Base-by-base conservation (phyloP, 2,329 filamentous ascomycete species). In the Phaeosphaeria sp. region DNA sequence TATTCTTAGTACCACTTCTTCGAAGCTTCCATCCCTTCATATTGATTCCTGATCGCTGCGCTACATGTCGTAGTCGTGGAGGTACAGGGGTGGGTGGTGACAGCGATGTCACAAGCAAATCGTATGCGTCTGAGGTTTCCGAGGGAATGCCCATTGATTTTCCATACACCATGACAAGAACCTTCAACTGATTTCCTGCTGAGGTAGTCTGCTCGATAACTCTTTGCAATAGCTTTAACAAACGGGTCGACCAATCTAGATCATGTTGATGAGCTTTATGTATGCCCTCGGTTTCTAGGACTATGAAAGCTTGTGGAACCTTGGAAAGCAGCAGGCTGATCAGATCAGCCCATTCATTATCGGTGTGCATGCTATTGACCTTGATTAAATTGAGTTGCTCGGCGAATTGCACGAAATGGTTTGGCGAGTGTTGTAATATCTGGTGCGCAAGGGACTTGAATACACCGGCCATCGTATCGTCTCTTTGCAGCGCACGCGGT, bases 281-380 rank as follows among this genome's bases (percentile, higher is more conserved):
- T 23, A 58, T 2, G 23, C 53, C 48, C 20, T 54, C 30, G 18
- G 51, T 55, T 30, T 55, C 51, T 33, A 63, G 36, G 1, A 60
- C 52, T 15, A 63, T 25, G 23, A 60, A 63, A 3, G 47, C 54
- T 7, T 50, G 18, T 3, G 57, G 54, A 17, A 60, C 13, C 18
- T 53, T 63, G 15, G 52, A 22, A 25, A 60, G 50, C 5, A 63
- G 57, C 1, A 59, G 52, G 6, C 43, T 52, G 2, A 60, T 50
- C 18, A 63, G 33, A n/a, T 59, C 54, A 1, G 48, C 60, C 54
- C 57, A 60, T 27, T 63, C 56, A 36, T 52, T 44, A 7, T 62
- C 56, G 13, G 50, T 57, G 25, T 62, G 60, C 7, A 50, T 43
- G 27, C 39, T 41, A 18, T 53, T 48, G 13, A 54, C 47, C 33